A percentile compares a stretch with the other conserved stretches of the same genome.
These are phyloP conservation scores for Kwoniella sp. DNA, from an alignment of 768 basidiomycete species.

Conservation along the genomic window DNA sequence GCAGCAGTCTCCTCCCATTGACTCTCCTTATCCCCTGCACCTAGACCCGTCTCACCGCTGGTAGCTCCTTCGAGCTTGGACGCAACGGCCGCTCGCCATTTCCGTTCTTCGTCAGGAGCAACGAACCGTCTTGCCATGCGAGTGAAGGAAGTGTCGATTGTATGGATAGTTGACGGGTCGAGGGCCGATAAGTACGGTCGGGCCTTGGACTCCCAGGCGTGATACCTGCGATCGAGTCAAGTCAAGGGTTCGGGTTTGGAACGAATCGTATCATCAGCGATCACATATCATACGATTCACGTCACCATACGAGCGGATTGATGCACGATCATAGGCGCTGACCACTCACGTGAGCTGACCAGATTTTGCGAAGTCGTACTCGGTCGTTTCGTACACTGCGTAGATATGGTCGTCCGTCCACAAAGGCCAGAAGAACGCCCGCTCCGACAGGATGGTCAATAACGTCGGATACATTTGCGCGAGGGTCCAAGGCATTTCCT, in stretches of 20 bases:
- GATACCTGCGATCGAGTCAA: conserved; percentile 38
- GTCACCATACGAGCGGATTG: background rate
- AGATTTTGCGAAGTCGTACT: conserved; percentile 46
- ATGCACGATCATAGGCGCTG: background rate
- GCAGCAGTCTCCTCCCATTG: conserved; percentile 18
- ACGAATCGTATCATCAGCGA: background rate
- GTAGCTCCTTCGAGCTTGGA: background rate
- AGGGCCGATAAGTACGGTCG: conserved; percentile 45
- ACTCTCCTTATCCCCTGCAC: conserved; percentile 15
- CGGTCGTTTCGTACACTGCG: conserved; percentile 42
- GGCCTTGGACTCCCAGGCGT: conserved; percentile 56
- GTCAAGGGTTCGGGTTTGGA: no score
- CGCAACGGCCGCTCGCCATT: background rate
- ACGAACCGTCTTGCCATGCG: conserved; percentile 44
- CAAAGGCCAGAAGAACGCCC: conserved; percentile 58
- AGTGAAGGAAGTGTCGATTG: conserved; percentile 48
- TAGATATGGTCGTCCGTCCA: conserved; percentile 52
- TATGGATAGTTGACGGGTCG: conserved; percentile 45
- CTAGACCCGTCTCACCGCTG: conserved; percentile 12
- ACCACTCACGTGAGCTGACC: conserved; percentile 48
- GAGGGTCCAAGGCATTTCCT: conserved; percentile 53
- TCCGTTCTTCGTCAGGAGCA: conserved; percentile 33
- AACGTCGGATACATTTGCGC: conserved; percentile 54
- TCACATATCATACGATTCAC: no score
- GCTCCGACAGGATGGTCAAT: conserved; percentile 56